Conservation (phyloP, 2,329 filamentous ascomycete genomes). For the Talaromyces rugulosus region DNA sequence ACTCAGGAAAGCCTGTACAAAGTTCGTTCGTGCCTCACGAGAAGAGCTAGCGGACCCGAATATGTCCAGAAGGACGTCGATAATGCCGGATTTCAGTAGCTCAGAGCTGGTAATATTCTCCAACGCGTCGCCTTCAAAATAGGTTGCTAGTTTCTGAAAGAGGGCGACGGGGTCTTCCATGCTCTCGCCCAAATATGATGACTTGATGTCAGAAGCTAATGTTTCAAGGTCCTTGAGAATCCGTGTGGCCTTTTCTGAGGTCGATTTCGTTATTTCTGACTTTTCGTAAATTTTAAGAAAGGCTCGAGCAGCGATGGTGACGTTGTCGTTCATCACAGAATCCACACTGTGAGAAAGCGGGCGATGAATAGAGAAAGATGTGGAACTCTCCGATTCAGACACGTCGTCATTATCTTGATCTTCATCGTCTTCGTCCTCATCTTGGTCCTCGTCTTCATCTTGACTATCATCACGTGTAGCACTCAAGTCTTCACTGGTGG, state of each 20-base stretch:
- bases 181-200: conserved; percentile 57
- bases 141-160: conserved; percentile 71
- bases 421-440: conserved; percentile 29
- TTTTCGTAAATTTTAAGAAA: conserved; percentile 82
- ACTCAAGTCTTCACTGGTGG: conserved; percentile 10
- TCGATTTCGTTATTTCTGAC: conserved; percentile 61
- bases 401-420: conserved; percentile 48
- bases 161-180: conserved; percentile 55
- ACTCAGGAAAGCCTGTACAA: conserved; percentile 90
- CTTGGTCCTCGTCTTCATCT: conserved; percentile 27
- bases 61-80: conserved; percentile 75
- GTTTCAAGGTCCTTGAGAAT: conserved; percentile 70
- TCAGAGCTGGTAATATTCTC: conserved; percentile 96
- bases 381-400: conserved; percentile 66
- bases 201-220: conserved; percentile 67
- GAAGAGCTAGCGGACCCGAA: conserved; percentile 65
- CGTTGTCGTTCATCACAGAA: conserved; percentile 63
- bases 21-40: conserved; percentile 68
- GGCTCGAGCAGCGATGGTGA: conserved; percentile 70
- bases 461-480: conserved; percentile 22
- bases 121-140: conserved; percentile 83
- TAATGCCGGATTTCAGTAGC: conserved; percentile 82
- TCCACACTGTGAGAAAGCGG: conserved; percentile 33
- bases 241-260: conserved; percentile 72
- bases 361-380: conserved; percentile 45